Evolutionary conservation across 331 rosid genomes (phyloP).

Genomic region (Malus hybrid): DNA sequence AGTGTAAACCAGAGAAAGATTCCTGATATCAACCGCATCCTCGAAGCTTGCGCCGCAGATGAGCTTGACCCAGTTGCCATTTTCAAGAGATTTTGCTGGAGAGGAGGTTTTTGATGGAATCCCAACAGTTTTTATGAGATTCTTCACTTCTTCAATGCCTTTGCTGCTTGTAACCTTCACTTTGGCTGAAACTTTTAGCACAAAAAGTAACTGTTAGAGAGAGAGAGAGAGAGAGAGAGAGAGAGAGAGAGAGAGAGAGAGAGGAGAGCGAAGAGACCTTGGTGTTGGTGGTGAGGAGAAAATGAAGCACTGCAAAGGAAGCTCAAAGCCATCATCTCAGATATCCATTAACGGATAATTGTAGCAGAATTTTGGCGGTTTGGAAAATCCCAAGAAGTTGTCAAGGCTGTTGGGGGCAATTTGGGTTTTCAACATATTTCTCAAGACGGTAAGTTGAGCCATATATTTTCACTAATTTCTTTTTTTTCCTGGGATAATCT

Average conservation of each 20-base stretch:
- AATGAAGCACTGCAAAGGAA: conserved; percentile 20
- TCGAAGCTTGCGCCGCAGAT: conserved; percentile 97
- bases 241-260: background rate
- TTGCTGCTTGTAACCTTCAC: conserved; percentile 9
- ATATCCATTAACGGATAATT: background rate
- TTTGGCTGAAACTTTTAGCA: conserved; percentile 13
- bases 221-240: background rate
- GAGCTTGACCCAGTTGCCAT: conserved; percentile 90
- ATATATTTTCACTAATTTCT: too few relatives aligned
- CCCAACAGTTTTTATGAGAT: conserved; percentile 34
- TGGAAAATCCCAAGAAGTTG: background rate
- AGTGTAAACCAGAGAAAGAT: conserved; percentile 84
- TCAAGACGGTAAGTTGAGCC: too few relatives aligned
- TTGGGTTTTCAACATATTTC: background rate
- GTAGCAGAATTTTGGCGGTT: background rate
- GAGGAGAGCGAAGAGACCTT: conserved; percentile 6
- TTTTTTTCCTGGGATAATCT: too few relatives aligned
- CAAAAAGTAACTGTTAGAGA: background rate
- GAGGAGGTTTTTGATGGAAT: conserved; percentile 42
- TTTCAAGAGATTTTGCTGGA: conserved; percentile 61
- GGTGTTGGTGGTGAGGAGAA: conserved; percentile 19
- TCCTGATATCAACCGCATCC: conserved; percentile 87
- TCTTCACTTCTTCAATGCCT: conserved; percentile 35
- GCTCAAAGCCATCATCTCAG: conserved; percentile 35
- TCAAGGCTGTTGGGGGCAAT: background rate